phyloP scores from a whole-genome alignment of 257 asterid species.

The Solanum virginianum region DNA sequence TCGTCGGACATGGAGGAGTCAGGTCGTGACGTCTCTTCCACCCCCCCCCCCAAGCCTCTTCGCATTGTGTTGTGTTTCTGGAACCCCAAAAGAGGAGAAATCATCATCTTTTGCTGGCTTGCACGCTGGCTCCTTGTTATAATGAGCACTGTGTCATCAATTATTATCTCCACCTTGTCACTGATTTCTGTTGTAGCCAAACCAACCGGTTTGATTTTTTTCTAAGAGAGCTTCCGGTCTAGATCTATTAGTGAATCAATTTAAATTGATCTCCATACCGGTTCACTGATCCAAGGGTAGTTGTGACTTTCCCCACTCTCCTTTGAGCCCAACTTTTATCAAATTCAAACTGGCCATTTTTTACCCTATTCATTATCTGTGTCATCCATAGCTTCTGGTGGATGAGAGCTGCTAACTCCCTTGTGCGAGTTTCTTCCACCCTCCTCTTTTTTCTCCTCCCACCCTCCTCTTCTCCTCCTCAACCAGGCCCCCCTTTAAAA shows the following conservation, averaged over 20 bases:
- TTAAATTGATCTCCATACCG: neutral
- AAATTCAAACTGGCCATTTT: neutral
- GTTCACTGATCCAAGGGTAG: neutral
- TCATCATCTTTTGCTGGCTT: neutral
- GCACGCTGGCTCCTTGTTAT: neutral
- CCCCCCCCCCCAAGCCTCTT: neutral
- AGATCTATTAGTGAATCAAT: neutral
- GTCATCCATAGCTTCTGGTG: neutral
- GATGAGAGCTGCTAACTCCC: neutral
- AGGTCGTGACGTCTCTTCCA: neutral
- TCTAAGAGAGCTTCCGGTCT: neutral
- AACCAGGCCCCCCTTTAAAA: neutral
- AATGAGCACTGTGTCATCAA: neutral
- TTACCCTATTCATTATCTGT: neutral
- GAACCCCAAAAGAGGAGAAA: neutral
- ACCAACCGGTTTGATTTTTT: neutral
- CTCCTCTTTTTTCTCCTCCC: neutral
- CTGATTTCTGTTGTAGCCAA: neutral
- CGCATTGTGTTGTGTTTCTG: neutral
- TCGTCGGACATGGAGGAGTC: neutral
- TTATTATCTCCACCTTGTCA: neutral
- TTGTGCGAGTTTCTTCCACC: neutral
- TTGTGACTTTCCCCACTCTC: neutral
- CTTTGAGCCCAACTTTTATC: neutral
- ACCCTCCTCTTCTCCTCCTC: neutral